Evolutionary conservation across 768 basidiomycete genomes (phyloP), one percentile per base, ranked within the genome.

Genomic region (Trametes gibbosa): DNA sequence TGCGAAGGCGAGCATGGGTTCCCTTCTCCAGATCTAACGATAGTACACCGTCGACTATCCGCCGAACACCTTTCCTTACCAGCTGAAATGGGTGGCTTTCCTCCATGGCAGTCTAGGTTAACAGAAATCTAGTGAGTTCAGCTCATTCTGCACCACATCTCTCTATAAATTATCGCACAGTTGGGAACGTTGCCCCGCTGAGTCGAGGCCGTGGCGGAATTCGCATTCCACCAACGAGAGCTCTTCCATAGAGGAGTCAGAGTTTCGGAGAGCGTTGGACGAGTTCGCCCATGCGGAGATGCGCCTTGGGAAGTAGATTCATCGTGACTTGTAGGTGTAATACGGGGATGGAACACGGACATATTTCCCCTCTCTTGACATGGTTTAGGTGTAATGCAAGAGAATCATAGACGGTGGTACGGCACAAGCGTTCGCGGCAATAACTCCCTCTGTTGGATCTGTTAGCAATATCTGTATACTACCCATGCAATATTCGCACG

Each of bases 41-140:
- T 93, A 63, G 76, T 92, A 16, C 89, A 92, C 66, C 75, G 83
- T 46, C 59, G 88, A 21, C 74, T 74, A 32, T 73, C 76, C 2
- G 68, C 73, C 13, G 71, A 65, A 48, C 70, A 70, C 37, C 70
- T 73, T 37, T 69, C 67, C 39, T 66, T 74, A 23, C 83, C 87
- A 0, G 71, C 86, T 50, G 89, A 92, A 69, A 74, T 92, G 21
- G 74, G 87, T 63, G 87, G 86, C 5, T 92, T 87, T 65, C 91
- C 91, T 17, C 91, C 91, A 16, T 93, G 91, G 90, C 91, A 93
- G 65, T 82, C 85, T n/a, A 77, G 86, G 55, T 73, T 93, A 41
- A 89, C 89, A 45, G 91, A 93, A 70, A 84, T 93, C 60, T 80
- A 85, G 91, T 92, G 68, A 73, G 87, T 73, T 39, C 12, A 14